Base-by-base conservation (phyloP, 768 basidiomycete genomes). In the Pleurotus sapidus region DNA sequence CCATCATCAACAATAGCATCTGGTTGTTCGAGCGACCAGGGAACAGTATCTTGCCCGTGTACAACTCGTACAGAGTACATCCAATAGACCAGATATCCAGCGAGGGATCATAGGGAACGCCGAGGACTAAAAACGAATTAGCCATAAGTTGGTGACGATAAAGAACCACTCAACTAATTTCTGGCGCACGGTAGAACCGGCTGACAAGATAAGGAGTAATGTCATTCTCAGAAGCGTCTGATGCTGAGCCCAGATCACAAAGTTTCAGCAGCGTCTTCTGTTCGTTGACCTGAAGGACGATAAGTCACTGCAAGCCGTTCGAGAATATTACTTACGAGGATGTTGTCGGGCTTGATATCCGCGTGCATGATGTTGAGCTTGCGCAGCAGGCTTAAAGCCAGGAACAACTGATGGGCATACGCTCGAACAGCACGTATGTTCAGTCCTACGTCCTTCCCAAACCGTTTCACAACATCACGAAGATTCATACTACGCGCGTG, bases 301-400 rank as follows among this genome's bases (percentile, higher is more conserved):
- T 34, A 34, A 34, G 30, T 3, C 30, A 2, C 30, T 34, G 30
- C 9, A 34, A 11, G 30, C 3, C 9, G 1, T 34, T 34, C 3
- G 3, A 34, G 54, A 8, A 27, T 57, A n/a, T 47, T 37, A 80
- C 87, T 30, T 60, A 95, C 95, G 65, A 98, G 71, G 43, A 99
- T 96, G 68, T 98, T 98, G 70, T 98, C 97, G 17, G 97, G 97
- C 72, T 98, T 98, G 69, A 99, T 92, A 68, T 99, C 97, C 5
- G 97, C 97, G 65, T 99, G 97, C 84, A 98, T 97, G 58, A 98
- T 86, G 62, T 91, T 93, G 58, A 86, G 82, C 74, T 98, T 98
- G 62, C 86, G 84, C 67, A 98, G 76, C 55, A 95, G 76, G 62
- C 89, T 84, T 61, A 98, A 71, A 15, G 93, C 83, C 53, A 98